Percentiles rank a stretch among this genome's conserved stretches.
These are phyloP conservation scores for Primulina tabacum DNA, from an alignment of 257 asterid genomes.

Conservation along the genomic window DNA sequence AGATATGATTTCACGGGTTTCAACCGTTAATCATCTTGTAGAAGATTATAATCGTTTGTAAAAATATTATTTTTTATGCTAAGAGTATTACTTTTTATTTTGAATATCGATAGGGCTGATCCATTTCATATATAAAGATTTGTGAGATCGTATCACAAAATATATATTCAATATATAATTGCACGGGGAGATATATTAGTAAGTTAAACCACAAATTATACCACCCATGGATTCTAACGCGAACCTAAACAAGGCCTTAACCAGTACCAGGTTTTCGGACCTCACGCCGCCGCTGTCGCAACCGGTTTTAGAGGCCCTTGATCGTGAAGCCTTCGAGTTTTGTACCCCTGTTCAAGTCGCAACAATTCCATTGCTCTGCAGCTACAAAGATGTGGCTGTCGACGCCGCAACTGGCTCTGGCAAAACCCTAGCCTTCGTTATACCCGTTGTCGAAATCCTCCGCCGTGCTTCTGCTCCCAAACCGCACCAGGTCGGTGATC, in stretches of 20 bases:
- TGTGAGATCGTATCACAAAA: too few species aligned
- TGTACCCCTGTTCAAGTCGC: constrained; percentile 96
- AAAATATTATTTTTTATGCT: too few species aligned
- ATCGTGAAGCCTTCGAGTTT: constrained; percentile 60
- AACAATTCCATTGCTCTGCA: constrained; percentile 83
- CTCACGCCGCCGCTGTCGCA: constrained; percentile 69
- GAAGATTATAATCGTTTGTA: too few species aligned
- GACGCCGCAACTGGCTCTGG: constrained; percentile 99
- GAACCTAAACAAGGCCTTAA: constrained; percentile 70
- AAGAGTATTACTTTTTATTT: too few species aligned
- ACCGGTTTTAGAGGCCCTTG: constrained; percentile 62
- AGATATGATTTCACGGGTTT: too few species aligned
- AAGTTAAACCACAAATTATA: too few species aligned
- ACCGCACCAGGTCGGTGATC: constrained; percentile 63
- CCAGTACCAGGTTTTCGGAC: constrained; percentile 74
- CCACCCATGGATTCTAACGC: constrained; percentile 21
- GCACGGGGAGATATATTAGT: too few species aligned
- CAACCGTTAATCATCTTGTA: too few species aligned
- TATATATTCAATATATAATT: too few species aligned
- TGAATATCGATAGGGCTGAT: too few species aligned
- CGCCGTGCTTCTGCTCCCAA: constrained; percentile 69
- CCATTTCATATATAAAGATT: too few species aligned
- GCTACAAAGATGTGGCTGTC: constrained; percentile 78
- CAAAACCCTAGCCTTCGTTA: constrained; percentile 77
- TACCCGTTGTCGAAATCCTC: constrained; percentile 82